Conservation (phyloP, 1,284 basidiomycete genomes). For the Cerioporus squamosus region DNA sequence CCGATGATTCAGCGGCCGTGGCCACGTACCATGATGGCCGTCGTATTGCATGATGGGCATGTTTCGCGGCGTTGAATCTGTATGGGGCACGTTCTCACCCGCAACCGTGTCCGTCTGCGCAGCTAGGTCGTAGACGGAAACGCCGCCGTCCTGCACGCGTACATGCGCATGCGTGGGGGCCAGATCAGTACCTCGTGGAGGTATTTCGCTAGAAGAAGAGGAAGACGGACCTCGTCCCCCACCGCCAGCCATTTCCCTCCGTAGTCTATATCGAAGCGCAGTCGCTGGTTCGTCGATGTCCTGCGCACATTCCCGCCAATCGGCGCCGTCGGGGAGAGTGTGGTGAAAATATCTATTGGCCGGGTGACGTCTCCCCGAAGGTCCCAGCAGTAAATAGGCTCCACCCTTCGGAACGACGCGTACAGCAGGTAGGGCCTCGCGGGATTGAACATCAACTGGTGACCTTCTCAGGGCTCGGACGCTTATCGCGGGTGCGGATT, state of each 20-base stretch:
- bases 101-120: constrained; percentile 7
- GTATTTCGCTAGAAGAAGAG: not conserved
- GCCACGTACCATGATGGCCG: constrained; percentile 21
- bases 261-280: constrained; percentile 78
- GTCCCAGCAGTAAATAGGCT: constrained; percentile 77
- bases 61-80: constrained; percentile 12
- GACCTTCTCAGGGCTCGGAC: not conserved
- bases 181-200: not conserved
- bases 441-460: constrained; percentile 82
- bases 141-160: constrained; percentile 22
- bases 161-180: constrained; percentile 6
- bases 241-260: constrained; percentile 69
- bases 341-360: constrained; percentile 48
- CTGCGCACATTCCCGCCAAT: constrained; percentile 18
- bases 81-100: constrained; percentile 10
- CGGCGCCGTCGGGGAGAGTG: not conserved
- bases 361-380: constrained; percentile 63
- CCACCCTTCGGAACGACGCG: constrained; percentile 75
- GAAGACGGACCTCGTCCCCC: constrained; percentile 68
- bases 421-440: constrained; percentile 73
- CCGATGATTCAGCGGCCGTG: not conserved
- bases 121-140: constrained; percentile 26
- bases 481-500: not conserved
- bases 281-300: constrained; percentile 73
- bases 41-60: constrained; percentile 19